Percentiles rank a stretch among this genome's conserved stretches.
Conservation (phyloP, 495 filamentous ascomycete genomes). For the Jackrogersella multiformis region DNA sequence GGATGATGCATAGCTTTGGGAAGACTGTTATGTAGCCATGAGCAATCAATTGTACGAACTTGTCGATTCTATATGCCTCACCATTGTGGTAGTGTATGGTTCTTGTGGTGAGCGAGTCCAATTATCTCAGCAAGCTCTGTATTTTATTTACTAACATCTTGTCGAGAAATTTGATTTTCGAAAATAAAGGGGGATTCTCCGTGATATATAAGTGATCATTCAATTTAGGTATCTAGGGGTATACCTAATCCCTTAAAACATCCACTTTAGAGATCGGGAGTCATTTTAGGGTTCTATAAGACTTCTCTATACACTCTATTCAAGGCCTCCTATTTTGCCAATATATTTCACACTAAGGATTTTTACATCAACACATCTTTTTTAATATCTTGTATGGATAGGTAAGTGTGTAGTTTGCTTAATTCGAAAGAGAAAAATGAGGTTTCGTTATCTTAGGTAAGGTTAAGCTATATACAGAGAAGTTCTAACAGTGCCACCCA, state of each 20-base stretch:
- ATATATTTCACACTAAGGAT: too few species aligned
- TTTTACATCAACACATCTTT: too few species aligned
- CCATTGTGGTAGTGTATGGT: not conserved
- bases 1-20: constrained; percentile 24
- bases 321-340: not conserved
- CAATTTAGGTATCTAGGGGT: not conserved
- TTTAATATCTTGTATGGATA: too few species aligned
- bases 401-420: too few species aligned
- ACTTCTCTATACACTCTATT: not conserved
- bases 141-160: not conserved
- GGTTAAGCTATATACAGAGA: constrained; percentile 14
- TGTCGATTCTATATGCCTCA: constrained; percentile 11
- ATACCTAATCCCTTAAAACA: too few species aligned
- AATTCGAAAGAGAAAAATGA: too few species aligned
- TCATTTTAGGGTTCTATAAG: too few species aligned
- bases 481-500: not conserved
- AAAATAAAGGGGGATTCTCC: not conserved
- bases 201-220: not conserved
- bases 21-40: constrained; percentile 31
- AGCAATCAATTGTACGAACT: constrained; percentile 30
- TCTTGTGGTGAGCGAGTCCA: constrained; percentile 6
- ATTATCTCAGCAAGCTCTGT: not conserved
- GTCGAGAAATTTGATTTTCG: not conserved
- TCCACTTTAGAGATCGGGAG: not conserved
- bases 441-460: too few species aligned